phyloP scores from a whole-genome alignment of 371 early-diverging fungal genomes.

The Fennellomyces sp. region DNA sequence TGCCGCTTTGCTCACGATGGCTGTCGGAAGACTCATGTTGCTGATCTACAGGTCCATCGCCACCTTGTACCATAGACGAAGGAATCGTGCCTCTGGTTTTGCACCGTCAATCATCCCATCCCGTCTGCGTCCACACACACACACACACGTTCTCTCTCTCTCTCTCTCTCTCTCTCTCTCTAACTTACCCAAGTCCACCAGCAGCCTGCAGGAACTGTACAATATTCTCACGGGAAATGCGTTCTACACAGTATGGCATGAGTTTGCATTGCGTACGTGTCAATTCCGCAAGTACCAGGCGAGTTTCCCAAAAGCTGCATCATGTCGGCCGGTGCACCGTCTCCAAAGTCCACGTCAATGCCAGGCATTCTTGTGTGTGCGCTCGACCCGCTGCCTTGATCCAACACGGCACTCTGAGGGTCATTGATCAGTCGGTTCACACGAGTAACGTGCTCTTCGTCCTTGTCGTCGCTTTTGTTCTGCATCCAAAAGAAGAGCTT shows the following conservation, averaged over 20 bases:
- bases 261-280: not conserved
- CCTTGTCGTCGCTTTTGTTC: conserved; percentile 59
- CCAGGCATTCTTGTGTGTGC: conserved; percentile 19
- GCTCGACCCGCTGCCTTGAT: conserved; percentile 13
- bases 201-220: conserved; percentile 52
- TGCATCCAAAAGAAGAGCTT: conserved; percentile 87
- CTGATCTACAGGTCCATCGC: conserved; percentile 26
- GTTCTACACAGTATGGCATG: not conserved
- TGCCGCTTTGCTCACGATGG: conserved; percentile 7
- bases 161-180: conserved; percentile 3
- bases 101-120: too few species aligned
- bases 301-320: conserved; percentile 38
- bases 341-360: conserved; percentile 16
- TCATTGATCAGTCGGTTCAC: conserved; percentile 67
- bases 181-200: conserved; percentile 46
- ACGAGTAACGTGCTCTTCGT: conserved; percentile 51
- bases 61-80: conserved; percentile 3
- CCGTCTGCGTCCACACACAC: too few species aligned
- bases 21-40: not conserved
- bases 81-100: conserved; percentile 20
- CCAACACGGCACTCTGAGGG: conserved; percentile 41
- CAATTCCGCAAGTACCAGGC: conserved; percentile 9
- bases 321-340: conserved; percentile 32
- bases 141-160: not conserved
- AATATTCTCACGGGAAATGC: conserved; percentile 46